Conservation (phyloP, 495 filamentous ascomycete genomes). For the Lasiosphaeria hispida region DNA sequence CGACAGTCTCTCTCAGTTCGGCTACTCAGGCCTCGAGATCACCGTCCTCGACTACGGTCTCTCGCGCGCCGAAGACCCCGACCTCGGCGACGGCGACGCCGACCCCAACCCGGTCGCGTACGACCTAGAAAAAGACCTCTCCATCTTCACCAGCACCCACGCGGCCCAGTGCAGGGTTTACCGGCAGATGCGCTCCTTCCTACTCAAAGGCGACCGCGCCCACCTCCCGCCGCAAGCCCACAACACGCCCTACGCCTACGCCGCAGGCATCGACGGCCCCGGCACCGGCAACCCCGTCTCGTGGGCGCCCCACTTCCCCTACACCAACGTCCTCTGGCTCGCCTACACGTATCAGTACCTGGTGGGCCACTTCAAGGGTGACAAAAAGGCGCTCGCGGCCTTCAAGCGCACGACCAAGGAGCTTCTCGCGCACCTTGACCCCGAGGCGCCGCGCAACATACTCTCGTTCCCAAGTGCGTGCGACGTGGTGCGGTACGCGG, state of each 20-base stretch:
- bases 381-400: conserved; percentile 29
- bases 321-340: conserved; percentile 56
- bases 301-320: conserved; percentile 43
- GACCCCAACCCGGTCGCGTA: conserved; percentile 31
- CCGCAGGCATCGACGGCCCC: conserved; percentile 21
- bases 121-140: conserved; percentile 52
- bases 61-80: conserved; percentile 56
- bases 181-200: conserved; percentile 51
- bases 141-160: conserved; percentile 51
- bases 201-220: conserved; percentile 34
- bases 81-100: neutral
- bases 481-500: conserved; percentile 42
- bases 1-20: conserved; percentile 50
- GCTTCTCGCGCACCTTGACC: conserved; percentile 42
- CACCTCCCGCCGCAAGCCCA: conserved; percentile 35
- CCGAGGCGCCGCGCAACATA: conserved; percentile 33
- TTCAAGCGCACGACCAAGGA: conserved; percentile 43
- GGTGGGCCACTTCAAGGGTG: conserved; percentile 32
- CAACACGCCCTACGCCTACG: conserved; percentile 33
- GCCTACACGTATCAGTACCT: conserved; percentile 49
- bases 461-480: conserved; percentile 42
- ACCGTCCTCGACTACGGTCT: conserved; percentile 91
- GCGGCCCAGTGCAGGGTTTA: conserved; percentile 47
- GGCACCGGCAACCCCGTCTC: conserved; percentile 26
- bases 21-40: conserved; percentile 66